Percentiles rank a stretch among this genome's conserved stretches.
Conservation (phyloP, 2,329 filamentous ascomycete genomes). For the Pseudomassariella vexata region DNA sequence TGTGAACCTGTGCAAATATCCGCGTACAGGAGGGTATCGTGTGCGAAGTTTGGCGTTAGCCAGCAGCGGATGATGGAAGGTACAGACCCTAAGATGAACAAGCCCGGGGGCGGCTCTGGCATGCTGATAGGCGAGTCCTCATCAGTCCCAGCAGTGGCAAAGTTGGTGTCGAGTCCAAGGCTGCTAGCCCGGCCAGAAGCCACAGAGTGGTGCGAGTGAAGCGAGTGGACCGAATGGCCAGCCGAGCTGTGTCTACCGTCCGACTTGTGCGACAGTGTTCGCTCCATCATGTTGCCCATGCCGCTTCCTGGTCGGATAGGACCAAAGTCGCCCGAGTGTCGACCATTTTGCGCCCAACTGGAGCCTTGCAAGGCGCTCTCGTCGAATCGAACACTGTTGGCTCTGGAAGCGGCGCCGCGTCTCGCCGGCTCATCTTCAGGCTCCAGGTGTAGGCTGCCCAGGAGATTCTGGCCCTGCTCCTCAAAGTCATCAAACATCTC, state of each 20-base stretch:
- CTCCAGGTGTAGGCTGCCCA: conserved; percentile 79
- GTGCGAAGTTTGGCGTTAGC: conserved; percentile 85
- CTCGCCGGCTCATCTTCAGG: conserved; percentile 81
- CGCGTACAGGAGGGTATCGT: conserved; percentile 82
- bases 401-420: conserved; percentile 80
- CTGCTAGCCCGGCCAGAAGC: conserved; percentile 81
- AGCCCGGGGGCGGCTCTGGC: conserved; percentile 71
- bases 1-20: conserved; percentile 90
- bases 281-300: conserved; percentile 79
- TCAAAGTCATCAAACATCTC: conserved; percentile 90
- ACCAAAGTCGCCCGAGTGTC: conserved; percentile 78
- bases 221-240: conserved; percentile 68
- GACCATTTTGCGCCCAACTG: conserved; percentile 75
- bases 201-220: conserved; percentile 62
- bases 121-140: conserved; percentile 66
- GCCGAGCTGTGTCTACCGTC: conserved; percentile 91
- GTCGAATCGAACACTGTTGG: conserved; percentile 96
- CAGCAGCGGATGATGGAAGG: conserved; percentile 95
- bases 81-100: conserved; percentile 81
- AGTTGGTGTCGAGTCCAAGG: conserved; percentile 72
- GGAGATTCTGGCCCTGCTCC: conserved; percentile 73
- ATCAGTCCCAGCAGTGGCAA: conserved; percentile 55
- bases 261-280: conserved; percentile 89
- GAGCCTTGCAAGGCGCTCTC: conserved; percentile 88
- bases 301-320: conserved; percentile 74